Evolutionary conservation across 768 basidiomycete species (phyloP).

Genomic region (Termitomyces sp.): DNA sequence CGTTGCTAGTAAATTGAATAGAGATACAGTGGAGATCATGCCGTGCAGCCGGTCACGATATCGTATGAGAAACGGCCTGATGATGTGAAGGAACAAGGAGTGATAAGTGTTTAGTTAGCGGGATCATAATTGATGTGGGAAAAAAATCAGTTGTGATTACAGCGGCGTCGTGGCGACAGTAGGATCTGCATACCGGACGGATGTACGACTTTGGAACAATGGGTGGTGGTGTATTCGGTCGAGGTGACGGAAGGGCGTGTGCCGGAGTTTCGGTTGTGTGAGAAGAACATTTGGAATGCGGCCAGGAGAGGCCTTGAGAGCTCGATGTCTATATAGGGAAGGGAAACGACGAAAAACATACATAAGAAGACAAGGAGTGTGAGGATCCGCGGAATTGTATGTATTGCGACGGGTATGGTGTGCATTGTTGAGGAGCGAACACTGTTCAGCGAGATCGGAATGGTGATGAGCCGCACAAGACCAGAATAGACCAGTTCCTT

Average conservation of each 20-base stretch:
- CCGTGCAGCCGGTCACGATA: not conserved
- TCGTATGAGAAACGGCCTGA: not conserved
- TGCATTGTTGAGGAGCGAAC: not conserved
- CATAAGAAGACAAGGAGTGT: not conserved
- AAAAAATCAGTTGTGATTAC: not conserved
- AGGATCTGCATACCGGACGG: not conserved
- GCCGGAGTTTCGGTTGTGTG: not conserved
- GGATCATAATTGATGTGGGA: not conserved
- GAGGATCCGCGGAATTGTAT: not conserved
- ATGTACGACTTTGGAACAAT: too few relatives aligned
- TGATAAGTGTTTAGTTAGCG: not conserved
- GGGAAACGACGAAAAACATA: not conserved
- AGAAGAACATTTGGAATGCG: not conserved
- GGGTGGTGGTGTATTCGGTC: not conserved
- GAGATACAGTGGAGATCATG: not conserved
- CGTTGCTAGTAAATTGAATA: not conserved
- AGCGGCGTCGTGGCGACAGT: not conserved
- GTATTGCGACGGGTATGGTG: too few relatives aligned
- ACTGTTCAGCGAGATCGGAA: not conserved
- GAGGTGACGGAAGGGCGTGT: not conserved
- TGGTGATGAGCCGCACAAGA: not conserved
- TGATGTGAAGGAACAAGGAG: not conserved
- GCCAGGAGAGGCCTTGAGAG: not conserved
- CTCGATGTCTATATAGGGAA: not conserved
- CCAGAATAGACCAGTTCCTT: not conserved